phyloP scores from a whole-genome alignment of 2,329 filamentous ascomycete species.

The Trichoderma sp. region DNA sequence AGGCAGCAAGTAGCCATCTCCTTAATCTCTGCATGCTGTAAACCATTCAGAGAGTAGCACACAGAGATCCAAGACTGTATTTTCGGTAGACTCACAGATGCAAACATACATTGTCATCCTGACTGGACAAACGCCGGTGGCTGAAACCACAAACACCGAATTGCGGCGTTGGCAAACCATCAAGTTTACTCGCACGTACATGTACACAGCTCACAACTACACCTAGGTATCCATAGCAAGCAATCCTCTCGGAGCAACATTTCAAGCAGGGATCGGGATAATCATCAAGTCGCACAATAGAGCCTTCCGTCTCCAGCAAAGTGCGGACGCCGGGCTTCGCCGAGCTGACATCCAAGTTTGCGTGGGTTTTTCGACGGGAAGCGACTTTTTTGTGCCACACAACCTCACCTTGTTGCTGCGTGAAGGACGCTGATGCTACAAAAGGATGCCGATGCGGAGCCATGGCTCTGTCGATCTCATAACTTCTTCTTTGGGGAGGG shows the following conservation, averaged over 20 bases:
- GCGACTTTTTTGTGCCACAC: background rate
- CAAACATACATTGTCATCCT: background rate
- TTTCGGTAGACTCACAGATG: background rate
- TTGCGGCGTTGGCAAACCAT: too few species aligned
- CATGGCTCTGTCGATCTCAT: background rate
- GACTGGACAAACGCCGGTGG: background rate
- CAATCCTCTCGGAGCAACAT: background rate
- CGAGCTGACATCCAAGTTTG: background rate
- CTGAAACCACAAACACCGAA: background rate
- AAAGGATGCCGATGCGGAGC: background rate
- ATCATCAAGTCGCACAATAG: background rate
- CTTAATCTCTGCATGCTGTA: background rate
- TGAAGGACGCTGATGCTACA: background rate
- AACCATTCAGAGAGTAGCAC: background rate
- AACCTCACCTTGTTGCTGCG: background rate
- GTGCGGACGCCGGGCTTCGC: conserved; percentile 3
- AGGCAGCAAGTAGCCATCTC: background rate
- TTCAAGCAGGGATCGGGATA: background rate
- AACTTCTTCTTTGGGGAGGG: background rate
- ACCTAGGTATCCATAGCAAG: background rate
- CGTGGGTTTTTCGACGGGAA: background rate
- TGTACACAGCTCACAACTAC: background rate
- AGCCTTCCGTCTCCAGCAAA: background rate
- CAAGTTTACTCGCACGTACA: too few species aligned
- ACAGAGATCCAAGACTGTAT: background rate